A percentile compares a stretch with the other conserved stretches of the same genome.
phyloP scores from a whole-genome alignment of 805 yeast species.

The Wickerhamomyces pijperi region DNA sequence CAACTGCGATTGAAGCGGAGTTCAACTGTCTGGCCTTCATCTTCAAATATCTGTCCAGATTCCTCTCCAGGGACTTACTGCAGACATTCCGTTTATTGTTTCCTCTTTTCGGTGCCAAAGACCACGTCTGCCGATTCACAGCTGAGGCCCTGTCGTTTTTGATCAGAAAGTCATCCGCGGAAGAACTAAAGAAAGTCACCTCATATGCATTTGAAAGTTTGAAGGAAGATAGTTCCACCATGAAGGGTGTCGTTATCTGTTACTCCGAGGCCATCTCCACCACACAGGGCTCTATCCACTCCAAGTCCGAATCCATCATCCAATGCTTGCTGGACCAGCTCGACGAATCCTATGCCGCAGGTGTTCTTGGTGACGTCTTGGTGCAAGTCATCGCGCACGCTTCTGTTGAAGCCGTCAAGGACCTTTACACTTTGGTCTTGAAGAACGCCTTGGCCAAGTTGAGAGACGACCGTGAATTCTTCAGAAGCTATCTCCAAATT shows the following conservation, averaged over 20 bases:
- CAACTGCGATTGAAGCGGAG: constrained; percentile 67
- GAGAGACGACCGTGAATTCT: constrained; percentile 6
- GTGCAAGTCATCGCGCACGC: constrained; percentile 45
- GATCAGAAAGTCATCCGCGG: constrained; percentile 51
- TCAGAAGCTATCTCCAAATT: constrained; percentile 20
- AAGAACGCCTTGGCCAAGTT: constrained; percentile 12
- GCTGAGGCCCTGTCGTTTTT: constrained; percentile 86
- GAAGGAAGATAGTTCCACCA: constrained; percentile 34
- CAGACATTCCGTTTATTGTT: constrained; percentile 59
- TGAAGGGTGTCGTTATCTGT: constrained; percentile 46
- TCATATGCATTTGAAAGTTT: constrained; percentile 28
- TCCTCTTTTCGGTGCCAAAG: constrained; percentile 56
- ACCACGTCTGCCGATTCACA: constrained; percentile 66
- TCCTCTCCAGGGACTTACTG: constrained; percentile 46
- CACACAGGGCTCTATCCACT: constrained; percentile 63
- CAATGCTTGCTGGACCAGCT: constrained; percentile 27
- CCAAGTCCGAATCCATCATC: constrained; percentile 48
- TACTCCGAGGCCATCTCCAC: constrained; percentile 68
- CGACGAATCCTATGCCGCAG: constrained; percentile 16
- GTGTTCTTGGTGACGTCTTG: constrained; percentile 49
- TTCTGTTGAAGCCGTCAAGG: constrained; percentile 32
- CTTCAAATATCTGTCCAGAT: constrained; percentile 74
- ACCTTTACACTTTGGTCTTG: constrained; percentile 29
- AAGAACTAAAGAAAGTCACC: constrained; percentile 36
- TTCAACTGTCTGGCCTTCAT: constrained; percentile 80